Percentiles rank a stretch among this genome's conserved stretches.
phyloP scores from a whole-genome alignment of 148 eudicot species.

The Arctostaphylos glauca region DNA sequence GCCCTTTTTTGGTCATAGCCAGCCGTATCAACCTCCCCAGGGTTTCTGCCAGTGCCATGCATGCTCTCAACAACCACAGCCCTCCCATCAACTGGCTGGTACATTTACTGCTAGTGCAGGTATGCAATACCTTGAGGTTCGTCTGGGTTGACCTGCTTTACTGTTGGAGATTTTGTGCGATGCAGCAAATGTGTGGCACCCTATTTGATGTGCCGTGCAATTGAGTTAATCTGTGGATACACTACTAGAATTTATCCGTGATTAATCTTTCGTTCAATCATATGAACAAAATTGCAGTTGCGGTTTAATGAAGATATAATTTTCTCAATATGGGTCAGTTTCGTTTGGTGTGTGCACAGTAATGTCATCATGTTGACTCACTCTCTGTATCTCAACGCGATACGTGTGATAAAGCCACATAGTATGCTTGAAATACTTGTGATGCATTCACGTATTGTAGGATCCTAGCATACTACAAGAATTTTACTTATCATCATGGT shows the following conservation, averaged over 20 bases:
- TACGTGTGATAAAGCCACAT: background rate
- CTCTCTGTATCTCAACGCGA: background rate
- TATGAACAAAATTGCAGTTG: background rate
- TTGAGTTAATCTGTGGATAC: background rate
- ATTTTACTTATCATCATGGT: background rate
- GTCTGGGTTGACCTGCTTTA: background rate
- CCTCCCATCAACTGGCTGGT: constrained; percentile 7
- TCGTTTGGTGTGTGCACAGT: background rate
- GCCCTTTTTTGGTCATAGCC: constrained; percentile 11
- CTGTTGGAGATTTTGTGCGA: background rate
- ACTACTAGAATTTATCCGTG: background rate
- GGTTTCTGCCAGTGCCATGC: constrained; percentile 5
- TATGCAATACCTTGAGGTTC: constrained; percentile 10
- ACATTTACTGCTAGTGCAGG: constrained; percentile 7
- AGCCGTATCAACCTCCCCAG: constrained; percentile 20
- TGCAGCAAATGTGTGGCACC: background rate
- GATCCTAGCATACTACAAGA: background rate
- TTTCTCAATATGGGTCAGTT: background rate
- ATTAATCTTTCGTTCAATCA: background rate
- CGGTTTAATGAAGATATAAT: background rate
- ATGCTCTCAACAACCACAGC: constrained; percentile 15
- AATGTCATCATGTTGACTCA: background rate
- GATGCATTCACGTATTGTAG: no score
- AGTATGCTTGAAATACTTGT: background rate
- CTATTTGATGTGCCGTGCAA: background rate